A percentile compares a stretch with the other conserved stretches of the same genome.
Evolutionary conservation across 768 basidiomycete species (phyloP).

Genomic region (Lactarius hengduanensis): DNA sequence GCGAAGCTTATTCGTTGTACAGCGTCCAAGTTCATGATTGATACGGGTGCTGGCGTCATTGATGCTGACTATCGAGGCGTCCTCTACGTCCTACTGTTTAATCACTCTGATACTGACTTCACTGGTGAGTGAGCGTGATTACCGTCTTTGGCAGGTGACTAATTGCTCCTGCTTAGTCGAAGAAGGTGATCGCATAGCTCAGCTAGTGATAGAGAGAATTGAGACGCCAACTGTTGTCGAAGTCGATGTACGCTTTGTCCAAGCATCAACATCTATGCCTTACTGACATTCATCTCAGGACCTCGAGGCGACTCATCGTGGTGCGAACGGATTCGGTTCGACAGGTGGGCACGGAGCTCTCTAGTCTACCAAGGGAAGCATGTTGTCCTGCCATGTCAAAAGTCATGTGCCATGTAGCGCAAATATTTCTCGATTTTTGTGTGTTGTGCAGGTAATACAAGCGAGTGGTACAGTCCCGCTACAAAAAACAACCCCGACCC

Average conservation of each 20-base stretch:
- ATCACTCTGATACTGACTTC: conserved; percentile 87
- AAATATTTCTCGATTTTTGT: conserved; percentile 5
- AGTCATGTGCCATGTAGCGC: conserved; percentile 37
- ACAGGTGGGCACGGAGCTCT: conserved; percentile 73
- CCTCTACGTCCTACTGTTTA: conserved; percentile 91
- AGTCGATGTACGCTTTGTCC: conserved; percentile 61
- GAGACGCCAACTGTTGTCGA: conserved; percentile 82
- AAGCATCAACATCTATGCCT: not conserved
- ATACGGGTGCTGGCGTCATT: conserved; percentile 96
- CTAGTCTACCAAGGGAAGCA: not conserved
- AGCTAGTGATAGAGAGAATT: conserved; percentile 90
- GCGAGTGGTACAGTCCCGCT: not conserved
- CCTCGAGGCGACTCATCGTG: conserved; percentile 82
- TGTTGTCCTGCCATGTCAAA: not conserved
- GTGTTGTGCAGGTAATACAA: conserved; percentile 3
- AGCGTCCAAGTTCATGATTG: conserved; percentile 98
- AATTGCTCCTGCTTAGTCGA: conserved; percentile 52
- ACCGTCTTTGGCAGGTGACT: conserved; percentile 1
- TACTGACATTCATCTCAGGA: conserved; percentile 45
- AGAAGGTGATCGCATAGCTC: conserved; percentile 94
- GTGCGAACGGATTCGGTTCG: conserved; percentile 88
- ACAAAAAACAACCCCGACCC: not conserved
- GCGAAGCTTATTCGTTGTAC: conserved; percentile 6
- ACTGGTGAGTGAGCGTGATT: conserved; percentile 48
- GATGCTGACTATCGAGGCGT: conserved; percentile 95